Evolutionary conservation across 2,329 filamentous ascomycete genomes (phyloP), one percentile per base, ranked within the genome.

Genomic region (Ophiostoma tasmaniense): DNA sequence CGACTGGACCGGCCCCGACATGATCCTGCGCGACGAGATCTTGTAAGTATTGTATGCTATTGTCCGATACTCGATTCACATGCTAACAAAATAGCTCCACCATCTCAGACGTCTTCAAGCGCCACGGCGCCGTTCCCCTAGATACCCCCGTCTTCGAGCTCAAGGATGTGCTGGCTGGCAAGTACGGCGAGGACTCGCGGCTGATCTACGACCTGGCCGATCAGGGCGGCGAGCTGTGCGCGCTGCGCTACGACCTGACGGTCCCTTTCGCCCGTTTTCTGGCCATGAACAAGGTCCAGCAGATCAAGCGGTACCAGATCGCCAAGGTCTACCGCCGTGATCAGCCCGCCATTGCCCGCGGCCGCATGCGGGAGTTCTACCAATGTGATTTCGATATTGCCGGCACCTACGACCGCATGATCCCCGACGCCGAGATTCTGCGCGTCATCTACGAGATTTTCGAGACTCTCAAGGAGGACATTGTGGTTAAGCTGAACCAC

Each of bases 371-470:
- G 76, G 94, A 97, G 80, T 97, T 97, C 80, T 97, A 96, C 81
- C 93, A 97, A 80, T 97, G 93, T 81, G 94, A 98, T 80, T 96
- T 97, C 76, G 93, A 97, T 77, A 94, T 97, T 80, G 93, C 93
- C 14, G 93, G 93, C 71, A 83, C 81, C 59, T 96, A 92, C 81
- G 94, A 97, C 77, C 80, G 91, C 68, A 97, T 97, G 93, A 85
- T 97, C 33, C 92, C 93, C 69, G 94, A 97, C 76, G 91, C 93
- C 50, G 93, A 97, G 80, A 90, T 97, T 70, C 81, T 98, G 74
- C 86, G 90, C 70, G 93, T 97, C 73, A 87, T 91, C 66, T 88
- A 87, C 74, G 93, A 97, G 77, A 90, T 96, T 55, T 96, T 97
- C 75, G 87, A 94, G 73, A 86, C 86, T 65, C 82, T 97, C 45